Base-by-base conservation (phyloP, 345 rosid species). In the Diplotaxis tenuifolia region DNA sequence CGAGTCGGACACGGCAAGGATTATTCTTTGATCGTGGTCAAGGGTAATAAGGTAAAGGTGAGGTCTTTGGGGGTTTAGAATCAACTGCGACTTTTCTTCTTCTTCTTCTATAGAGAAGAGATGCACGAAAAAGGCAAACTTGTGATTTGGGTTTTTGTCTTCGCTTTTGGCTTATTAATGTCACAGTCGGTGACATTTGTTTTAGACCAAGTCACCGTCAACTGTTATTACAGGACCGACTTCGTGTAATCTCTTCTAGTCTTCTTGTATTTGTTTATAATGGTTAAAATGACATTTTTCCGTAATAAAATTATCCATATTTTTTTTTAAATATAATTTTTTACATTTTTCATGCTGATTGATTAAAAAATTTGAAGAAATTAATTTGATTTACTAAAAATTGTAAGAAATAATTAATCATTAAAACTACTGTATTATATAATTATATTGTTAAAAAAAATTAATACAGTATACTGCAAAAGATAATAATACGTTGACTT, bases 61-160 rank as follows among this genome's bases (percentile, higher is more conserved):
- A 60, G 18, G 9, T 2, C 20, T 62, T 52, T 36, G 23, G 18
- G 56, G 54, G 78, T 49, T 12, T 52, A 75, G 58, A 68, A 62
- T 69, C 70, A 76, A 55, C 75, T 28, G 6, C 54, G 79, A 76
- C 75, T 70, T 63, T 69, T 75, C 19, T 47, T 6, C 74, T 62
- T 15, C 45, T 65, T 61, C 28, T 65, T 25, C 28, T 38, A 38
- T 38, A 25, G 25, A 38, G 57, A 19, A 25, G 25, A 38, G 57
- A 19, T 25, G 15, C 3, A 5, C 59, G 25, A 53, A 56, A 55
- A 69, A 74, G 21, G 67, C 53, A 70, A 64, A 76, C 79, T 76
- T 76, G 71, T 64, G 66, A 45, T 70, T 55, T 70, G 66, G 75
- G 69, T 69, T 68, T 34, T 56, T 6, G 49, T 40, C 49, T 40